These are phyloP conservation scores for Nicotiana obtusifolia DNA, from an alignment of 257 asterid species.

Conservation along the genomic window DNA sequence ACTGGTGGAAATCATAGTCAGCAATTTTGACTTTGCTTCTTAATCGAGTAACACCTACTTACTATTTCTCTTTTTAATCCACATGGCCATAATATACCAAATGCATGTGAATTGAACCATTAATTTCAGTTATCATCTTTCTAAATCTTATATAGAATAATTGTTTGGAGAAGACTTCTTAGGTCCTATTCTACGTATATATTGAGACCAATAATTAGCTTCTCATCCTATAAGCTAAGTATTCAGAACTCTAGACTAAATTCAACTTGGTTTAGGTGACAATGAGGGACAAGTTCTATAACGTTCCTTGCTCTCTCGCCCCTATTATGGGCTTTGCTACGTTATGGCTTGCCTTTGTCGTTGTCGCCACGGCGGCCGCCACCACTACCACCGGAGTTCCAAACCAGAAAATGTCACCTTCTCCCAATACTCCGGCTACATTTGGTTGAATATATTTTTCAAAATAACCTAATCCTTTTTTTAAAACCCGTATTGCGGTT, in stretches of 20 bases:
- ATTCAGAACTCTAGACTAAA: background rate
- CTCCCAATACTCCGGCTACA: slow-evolving; percentile 54
- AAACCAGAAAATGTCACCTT: slow-evolving; percentile 32
- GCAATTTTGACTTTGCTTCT: background rate
- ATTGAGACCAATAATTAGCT: background rate
- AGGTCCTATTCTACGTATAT: background rate
- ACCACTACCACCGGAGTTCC: background rate
- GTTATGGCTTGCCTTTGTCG: background rate
- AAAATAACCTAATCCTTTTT: too few relatives aligned
- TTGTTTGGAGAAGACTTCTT: background rate
- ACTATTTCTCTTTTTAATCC: too few relatives aligned
- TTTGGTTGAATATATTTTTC: too few relatives aligned
- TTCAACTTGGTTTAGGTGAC: background rate
- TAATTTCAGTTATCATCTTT: background rate
- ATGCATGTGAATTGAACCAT: too few relatives aligned
- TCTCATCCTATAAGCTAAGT: background rate
- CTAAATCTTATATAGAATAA: background rate
- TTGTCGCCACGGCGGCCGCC: background rate
- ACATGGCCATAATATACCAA: background rate
- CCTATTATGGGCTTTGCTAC: slow-evolving; percentile 4
- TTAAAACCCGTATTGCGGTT: slow-evolving; percentile 20
- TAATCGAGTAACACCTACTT: background rate
- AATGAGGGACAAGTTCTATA: background rate
- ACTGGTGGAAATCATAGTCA: background rate
- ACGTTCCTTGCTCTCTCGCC: slow-evolving; percentile 1